Conservation (phyloP, 2,329 filamentous ascomycete genomes). For the Diatrype stigma region DNA sequence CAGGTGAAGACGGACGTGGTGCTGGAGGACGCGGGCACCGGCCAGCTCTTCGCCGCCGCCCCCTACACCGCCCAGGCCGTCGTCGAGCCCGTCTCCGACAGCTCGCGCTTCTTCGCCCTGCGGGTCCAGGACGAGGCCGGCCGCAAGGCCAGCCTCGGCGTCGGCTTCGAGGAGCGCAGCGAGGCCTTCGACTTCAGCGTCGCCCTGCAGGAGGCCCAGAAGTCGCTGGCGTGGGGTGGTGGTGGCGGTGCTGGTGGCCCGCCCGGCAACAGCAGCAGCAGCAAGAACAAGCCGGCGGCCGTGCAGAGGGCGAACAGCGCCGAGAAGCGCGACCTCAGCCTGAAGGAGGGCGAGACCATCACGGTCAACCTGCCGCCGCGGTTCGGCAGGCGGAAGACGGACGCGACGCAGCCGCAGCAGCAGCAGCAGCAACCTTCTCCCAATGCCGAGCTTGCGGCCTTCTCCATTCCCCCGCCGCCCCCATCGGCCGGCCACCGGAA, state of each 20-base stretch:
- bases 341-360: slow-evolving; percentile 89
- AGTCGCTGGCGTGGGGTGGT: slow-evolving; percentile 60
- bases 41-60: slow-evolving; percentile 77
- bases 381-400: slow-evolving; percentile 45
- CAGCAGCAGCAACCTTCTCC: slow-evolving; percentile 11
- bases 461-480: slow-evolving; percentile 72
- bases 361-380: slow-evolving; percentile 69
- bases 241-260: slow-evolving; percentile 23
- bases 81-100: slow-evolving; percentile 77
- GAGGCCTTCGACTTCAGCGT: slow-evolving; percentile 86
- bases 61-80: slow-evolving; percentile 64
- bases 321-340: slow-evolving; percentile 70
- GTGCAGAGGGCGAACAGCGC: slow-evolving; percentile 37
- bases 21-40: slow-evolving; percentile 69
- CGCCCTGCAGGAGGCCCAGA: slow-evolving; percentile 71
- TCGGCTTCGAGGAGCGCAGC: slow-evolving; percentile 82
- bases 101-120: slow-evolving; percentile 78
- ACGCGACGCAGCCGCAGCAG: slow-evolving; percentile 19
- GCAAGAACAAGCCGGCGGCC: slow-evolving; percentile 31
- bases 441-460: slow-evolving; percentile 43
- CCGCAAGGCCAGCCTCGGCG: slow-evolving; percentile 73
- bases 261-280: too few species aligned
- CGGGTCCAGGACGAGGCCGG: slow-evolving; percentile 72
- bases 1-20: slow-evolving; percentile 69
- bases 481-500: slow-evolving; percentile 29